Base-by-base conservation (phyloP, 106 monocot species). In the Apostasia ramifera region DNA sequence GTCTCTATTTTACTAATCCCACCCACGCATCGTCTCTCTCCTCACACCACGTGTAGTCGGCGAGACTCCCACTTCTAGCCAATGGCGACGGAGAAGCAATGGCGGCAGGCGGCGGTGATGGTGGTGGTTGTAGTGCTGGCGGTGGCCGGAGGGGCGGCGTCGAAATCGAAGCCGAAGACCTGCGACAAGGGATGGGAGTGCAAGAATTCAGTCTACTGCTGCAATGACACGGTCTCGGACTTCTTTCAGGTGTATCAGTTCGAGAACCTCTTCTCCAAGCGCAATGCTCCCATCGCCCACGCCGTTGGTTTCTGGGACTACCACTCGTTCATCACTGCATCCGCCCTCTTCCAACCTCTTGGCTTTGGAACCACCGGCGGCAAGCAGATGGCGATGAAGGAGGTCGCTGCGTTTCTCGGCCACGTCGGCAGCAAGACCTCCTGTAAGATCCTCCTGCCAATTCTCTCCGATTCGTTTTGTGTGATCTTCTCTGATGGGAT, bases 131-230 rank as follows among this genome's bases (percentile, higher is more conserved):
- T 55, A 12, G 40, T 48, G 38, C 11, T 48, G 14, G 44, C n/a
- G 40, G 60, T 55, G 8, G 39, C 40, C 3, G 75, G 41, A 3
- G 77, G 2, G 40, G 76, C 3, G 50, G 54, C 9, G 57, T 63
- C 26, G 26, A 4, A 48, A 47, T 12, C 63, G 74, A 82, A 86
- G 89, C 65, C n/a, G 68, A 97, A 92, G 89, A 69, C 64, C 6
- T 97, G 97, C 71, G 73, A 81, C 78, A 92, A 87, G 85, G 97
- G 97, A 0, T 97, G 97, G 97, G 97, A 97, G 73, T 97, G 97
- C 81, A 84, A 55, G 43, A 59, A 69, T 53, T 82, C 84, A 79
- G 55, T 81, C 50, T 97, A 76, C 78, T 97, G 97, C 85, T 97
- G 97, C 74, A 92, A 92, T 73, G 80, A 89, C 0, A 97, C 97